Base-by-base conservation (phyloP, 768 basidiomycete species). In the Termitomyces titanicus region DNA sequence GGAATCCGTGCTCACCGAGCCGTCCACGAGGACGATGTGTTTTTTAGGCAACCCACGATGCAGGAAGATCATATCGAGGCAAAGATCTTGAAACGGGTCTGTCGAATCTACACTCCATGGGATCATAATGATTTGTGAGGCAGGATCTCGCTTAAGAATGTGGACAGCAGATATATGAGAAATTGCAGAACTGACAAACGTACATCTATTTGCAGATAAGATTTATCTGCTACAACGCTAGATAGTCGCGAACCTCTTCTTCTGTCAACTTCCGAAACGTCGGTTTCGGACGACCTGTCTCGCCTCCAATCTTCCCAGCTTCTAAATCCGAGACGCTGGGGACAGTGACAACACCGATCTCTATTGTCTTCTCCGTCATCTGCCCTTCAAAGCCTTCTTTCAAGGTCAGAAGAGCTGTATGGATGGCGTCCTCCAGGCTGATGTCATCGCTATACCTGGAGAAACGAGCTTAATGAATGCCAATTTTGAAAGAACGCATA, bases 341-440 rank as follows among this genome's bases (percentile, higher is more conserved):
- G 15, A 95, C 89, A 47, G 94, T 96, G 60, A 98, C 84, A 38
- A 99, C 86, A 33, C 97, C 97, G 49, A 99, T 93, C 75, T 99
- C 97, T 66, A 99, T 97, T 44, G 97, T 99, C 78, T 97, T 95
- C 75, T 98, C 97, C 27, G 96, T 98, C 96, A 99, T 98, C 68
- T 98, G 92, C n/a, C 97, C 97, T 72, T 99, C 97, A 65, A 98
- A 99, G 3, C 97, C 95, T 74, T 98, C 97, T 74, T 99, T 98
- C 61, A 98, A 78, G 34, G 97, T 99, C 61, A 99, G 74, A 27
- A 99, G 83, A 33, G 97, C 97, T 12, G 97, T 99, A 72, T 99
- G 97, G 61, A 98, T 98, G 33, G 96, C 97, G 70, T 98, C 97
- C 74, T 98, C 96, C 55, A 98, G 77, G 65, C 94, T 97, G 69